phyloP scores from a whole-genome alignment of 2,329 filamentous ascomycete species.

The Clonostachys chloroleuca region DNA sequence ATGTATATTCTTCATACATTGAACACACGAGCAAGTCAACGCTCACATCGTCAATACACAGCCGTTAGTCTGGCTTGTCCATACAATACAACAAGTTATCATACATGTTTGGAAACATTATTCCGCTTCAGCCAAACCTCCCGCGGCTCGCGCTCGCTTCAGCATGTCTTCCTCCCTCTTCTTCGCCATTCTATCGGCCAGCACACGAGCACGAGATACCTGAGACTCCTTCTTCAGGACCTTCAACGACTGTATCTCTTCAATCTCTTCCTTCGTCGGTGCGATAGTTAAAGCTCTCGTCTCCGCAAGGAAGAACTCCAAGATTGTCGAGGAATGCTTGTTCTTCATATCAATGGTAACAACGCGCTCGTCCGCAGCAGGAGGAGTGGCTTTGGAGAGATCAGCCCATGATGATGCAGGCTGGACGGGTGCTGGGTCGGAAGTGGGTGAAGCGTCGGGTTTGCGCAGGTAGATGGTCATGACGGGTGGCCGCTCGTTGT shows the following conservation, averaged over 20 bases:
- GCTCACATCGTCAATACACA: not conserved
- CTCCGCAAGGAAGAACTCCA: slow-evolving; percentile 56
- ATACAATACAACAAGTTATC: not conserved
- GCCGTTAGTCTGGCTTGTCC: not conserved
- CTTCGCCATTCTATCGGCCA: slow-evolving; percentile 48
- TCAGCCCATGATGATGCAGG: slow-evolving; percentile 41
- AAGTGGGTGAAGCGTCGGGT: slow-evolving; percentile 4
- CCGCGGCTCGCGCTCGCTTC: slow-evolving; percentile 31
- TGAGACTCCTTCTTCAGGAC: slow-evolving; percentile 45
- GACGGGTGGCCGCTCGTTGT: slow-evolving; percentile 51
- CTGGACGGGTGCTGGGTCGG: slow-evolving; percentile 23
- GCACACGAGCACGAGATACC: slow-evolving; percentile 49
- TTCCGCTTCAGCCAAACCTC: slow-evolving; percentile 26
- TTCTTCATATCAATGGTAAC: slow-evolving; percentile 61
- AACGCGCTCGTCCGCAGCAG: slow-evolving; percentile 41
- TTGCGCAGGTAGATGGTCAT: slow-evolving; percentile 63
- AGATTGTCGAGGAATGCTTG: slow-evolving; percentile 56
- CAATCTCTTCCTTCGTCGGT: slow-evolving; percentile 54
- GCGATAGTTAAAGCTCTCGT: slow-evolving; percentile 55
- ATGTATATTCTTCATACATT: too few relatives aligned
- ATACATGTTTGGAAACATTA: slow-evolving; percentile 2
- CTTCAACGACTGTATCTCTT: slow-evolving; percentile 52
- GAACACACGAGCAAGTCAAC: too few relatives aligned
- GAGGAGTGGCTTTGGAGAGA: slow-evolving; percentile 41
- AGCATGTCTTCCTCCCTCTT: slow-evolving; percentile 55